Evolutionary conservation across 2,329 filamentous ascomycete species (phyloP).

Genomic region (Aspergillus puulaauensis): DNA sequence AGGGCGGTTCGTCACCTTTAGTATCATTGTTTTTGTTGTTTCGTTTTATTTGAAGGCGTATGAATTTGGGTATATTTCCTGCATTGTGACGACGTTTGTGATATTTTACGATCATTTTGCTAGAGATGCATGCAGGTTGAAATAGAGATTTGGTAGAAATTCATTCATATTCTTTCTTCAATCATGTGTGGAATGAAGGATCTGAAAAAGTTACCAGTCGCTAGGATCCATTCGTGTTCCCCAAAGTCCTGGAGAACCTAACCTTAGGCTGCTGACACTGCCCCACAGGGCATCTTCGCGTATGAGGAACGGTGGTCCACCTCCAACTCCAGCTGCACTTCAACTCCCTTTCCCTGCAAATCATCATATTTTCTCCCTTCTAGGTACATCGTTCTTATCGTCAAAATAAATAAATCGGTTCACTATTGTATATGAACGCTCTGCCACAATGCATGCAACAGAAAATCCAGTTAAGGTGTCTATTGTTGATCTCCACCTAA

Average conservation of each 20-base stretch:
- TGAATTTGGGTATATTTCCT: conserved; percentile 3
- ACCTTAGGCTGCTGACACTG: no score
- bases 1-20: conserved; percentile 11
- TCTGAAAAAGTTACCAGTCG: neutral
- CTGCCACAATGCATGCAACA: neutral
- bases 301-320: no score
- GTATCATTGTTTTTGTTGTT: conserved; percentile 12
- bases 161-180: neutral
- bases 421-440: neutral
- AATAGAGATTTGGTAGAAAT: conserved; percentile 22
- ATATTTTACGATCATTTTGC: conserved; percentile 20
- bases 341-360: neutral
- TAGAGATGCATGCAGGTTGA: conserved; percentile 18
- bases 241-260: neutral
- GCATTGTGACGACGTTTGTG: conserved; percentile 16
- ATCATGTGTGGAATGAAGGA: neutral
- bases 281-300: no score
- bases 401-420: neutral
- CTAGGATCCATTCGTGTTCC: neutral
- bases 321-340: neutral
- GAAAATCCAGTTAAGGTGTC: neutral
- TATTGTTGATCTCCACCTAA: no score
- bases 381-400: neutral
- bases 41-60: conserved; percentile 6
- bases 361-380: neutral